Percentiles rank a stretch among this genome's conserved stretches.
These are phyloP conservation scores for Daedaleopsis sinensis DNA, from an alignment of 768 basidiomycete genomes.

Conservation along the genomic window DNA sequence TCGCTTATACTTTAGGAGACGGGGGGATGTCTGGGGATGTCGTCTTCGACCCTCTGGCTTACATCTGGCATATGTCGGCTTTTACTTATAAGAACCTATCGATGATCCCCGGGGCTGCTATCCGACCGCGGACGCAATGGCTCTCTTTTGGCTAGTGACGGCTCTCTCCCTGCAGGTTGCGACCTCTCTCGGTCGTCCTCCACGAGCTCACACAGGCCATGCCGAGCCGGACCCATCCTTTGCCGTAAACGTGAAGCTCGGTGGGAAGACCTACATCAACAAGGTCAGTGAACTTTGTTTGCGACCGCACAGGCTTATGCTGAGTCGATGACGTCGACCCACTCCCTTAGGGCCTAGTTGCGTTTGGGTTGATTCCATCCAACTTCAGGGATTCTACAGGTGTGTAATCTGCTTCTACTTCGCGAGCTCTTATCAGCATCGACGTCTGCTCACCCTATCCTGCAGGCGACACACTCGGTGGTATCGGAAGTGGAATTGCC, in stretches of 20 bases:
- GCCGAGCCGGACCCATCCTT: constrained; percentile 27
- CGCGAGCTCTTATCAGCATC: background rate
- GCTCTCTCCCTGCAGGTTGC: constrained; percentile 2
- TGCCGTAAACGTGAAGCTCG: constrained; percentile 37
- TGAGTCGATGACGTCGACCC: background rate
- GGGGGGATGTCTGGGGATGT: background rate
- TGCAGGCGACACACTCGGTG: constrained; percentile 58
- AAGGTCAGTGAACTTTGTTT: constrained; percentile 32
- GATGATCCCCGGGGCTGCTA: background rate
- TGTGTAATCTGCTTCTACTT: background rate
- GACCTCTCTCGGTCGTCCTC: background rate
- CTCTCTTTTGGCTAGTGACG: background rate
- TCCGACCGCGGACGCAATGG: background rate
- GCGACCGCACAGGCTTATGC: background rate
- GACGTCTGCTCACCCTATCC: no score
- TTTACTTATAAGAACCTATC: constrained; percentile 5
- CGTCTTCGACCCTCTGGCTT: background rate
- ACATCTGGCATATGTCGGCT: no score
- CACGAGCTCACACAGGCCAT: background rate
- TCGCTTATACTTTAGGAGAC: background rate
- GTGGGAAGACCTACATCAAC: constrained; percentile 46
- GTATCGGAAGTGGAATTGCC: constrained; percentile 64
- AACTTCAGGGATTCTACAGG: constrained; percentile 55
- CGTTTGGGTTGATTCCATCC: constrained; percentile 63
- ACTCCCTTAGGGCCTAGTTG: constrained; percentile 51